Percentiles rank a stretch among this genome's conserved stretches.
Evolutionary conservation across 176 grass and related monocot genomes (phyloP).

Genomic region (Oryza rufipogon): DNA sequence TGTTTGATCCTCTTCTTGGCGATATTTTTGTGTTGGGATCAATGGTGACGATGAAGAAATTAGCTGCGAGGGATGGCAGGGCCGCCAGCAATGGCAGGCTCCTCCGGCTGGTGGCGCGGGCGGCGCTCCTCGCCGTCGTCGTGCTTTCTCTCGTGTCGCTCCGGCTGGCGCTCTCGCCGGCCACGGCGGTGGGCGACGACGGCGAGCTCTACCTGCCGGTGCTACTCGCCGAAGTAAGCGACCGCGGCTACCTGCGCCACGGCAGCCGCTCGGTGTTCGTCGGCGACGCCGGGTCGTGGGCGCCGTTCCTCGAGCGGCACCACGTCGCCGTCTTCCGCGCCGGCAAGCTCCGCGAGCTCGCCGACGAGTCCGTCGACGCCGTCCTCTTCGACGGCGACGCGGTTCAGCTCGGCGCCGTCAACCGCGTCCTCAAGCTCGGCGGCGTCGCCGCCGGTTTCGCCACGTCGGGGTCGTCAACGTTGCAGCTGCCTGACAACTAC

Average conservation of each 20-base stretch:
- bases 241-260: conserved; percentile 34
- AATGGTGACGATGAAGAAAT: background rate
- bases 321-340: conserved; percentile 13
- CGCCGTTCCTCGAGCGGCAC: conserved; percentile 35
- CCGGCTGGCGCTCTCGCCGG: background rate
- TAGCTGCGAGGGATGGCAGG: background rate
- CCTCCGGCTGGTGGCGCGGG: conserved; percentile 14
- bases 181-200: background rate
- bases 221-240: conserved; percentile 37
- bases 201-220: conserved; percentile 23
- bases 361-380: conserved; percentile 39
- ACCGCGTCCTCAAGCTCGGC: conserved; percentile 37
- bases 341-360: conserved; percentile 1
- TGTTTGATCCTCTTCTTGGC: background rate
- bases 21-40: background rate
- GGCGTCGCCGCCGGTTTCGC: conserved; percentile 39
- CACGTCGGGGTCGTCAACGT: background rate
- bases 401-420: conserved; percentile 19
- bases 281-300: conserved; percentile 27
- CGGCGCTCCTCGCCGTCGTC: conserved; percentile 29
- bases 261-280: conserved; percentile 34
- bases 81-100: background rate
- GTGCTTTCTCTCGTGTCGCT: conserved; percentile 48
- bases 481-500: conserved; percentile 49
- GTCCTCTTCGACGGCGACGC: conserved; percentile 31